Conservation (phyloP, 371 early-diverging fungal genomes). For the Gilbertella persicaria region DNA sequence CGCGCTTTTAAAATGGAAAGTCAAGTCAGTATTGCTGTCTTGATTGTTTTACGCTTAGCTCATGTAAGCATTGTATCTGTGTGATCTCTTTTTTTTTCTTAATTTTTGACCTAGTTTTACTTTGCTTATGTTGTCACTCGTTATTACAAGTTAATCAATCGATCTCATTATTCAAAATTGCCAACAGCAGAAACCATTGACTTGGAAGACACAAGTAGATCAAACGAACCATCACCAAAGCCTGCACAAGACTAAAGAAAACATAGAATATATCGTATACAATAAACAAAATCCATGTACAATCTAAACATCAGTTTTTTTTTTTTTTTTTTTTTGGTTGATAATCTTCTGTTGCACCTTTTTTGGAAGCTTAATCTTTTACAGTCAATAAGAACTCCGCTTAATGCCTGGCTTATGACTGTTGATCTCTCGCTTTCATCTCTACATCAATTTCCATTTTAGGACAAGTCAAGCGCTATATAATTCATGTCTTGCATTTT, state of each 20-base stretch:
- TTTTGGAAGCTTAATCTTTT: background rate
- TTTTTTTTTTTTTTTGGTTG: too few relatives aligned
- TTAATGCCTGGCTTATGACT: constrained; percentile 10
- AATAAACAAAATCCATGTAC: background rate
- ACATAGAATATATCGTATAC: background rate
- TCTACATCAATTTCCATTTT: constrained; percentile 23
- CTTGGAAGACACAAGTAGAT: constrained; percentile 7
- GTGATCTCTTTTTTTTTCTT: background rate
- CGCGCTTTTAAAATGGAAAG: constrained; percentile 37
- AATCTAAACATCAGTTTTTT: background rate
- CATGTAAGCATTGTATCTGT: constrained; percentile 34
- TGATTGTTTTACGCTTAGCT: constrained; percentile 32
- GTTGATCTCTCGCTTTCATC: constrained; percentile 26
- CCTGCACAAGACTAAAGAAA: constrained; percentile 14
- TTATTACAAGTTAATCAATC: constrained; percentile 34
- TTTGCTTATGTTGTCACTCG: constrained; percentile 43
- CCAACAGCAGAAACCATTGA: constrained; percentile 13
- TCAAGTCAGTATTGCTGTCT: constrained; percentile 42
- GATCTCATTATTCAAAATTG: constrained; percentile 29
- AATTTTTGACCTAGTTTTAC: constrained; percentile 31
- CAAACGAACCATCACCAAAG: background rate
- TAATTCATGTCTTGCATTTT: constrained; percentile 4
- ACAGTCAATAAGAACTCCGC: background rate
- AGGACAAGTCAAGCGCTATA: constrained; percentile 10
- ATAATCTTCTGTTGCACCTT: background rate